Conservation (phyloP, 768 basidiomycete genomes). For the Cystofilobasidium capitatum region DNA sequence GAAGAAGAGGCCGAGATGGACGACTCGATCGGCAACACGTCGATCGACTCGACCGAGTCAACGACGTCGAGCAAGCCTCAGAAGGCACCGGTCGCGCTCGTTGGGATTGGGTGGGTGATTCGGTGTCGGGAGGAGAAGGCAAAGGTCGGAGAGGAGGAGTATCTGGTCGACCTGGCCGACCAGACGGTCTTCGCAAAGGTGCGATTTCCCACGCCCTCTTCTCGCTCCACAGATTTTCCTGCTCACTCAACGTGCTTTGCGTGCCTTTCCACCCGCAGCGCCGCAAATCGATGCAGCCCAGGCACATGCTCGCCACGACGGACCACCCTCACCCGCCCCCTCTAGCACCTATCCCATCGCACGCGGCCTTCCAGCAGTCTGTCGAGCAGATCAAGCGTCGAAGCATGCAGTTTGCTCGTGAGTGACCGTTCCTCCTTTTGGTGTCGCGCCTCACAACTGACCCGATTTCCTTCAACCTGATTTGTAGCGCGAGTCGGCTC, state of each 20-base stretch:
- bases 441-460: neutral
- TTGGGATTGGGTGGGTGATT: slow-evolving; percentile 41
- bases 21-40: slow-evolving; percentile 31
- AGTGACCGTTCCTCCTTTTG: slow-evolving; percentile 20
- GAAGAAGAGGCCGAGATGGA: slow-evolving; percentile 15
- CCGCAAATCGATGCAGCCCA: slow-evolving; percentile 36
- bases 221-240: neutral
- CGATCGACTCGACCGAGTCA: neutral
- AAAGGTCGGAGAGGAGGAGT: slow-evolving; percentile 32
- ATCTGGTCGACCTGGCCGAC: slow-evolving; percentile 32
- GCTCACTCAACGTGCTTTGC: neutral
- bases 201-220: slow-evolving; percentile 6
- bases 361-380: slow-evolving; percentile 17
- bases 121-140: slow-evolving; percentile 36
- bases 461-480: slow-evolving; percentile 3
- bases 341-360: too few relatives aligned
- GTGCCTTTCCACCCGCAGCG: slow-evolving; percentile 27
- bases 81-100: slow-evolving; percentile 26
- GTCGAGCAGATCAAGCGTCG: slow-evolving; percentile 31
- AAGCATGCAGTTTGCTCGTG: slow-evolving; percentile 36
- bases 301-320: slow-evolving; percentile 4
- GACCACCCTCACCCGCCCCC: neutral
- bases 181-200: slow-evolving; percentile 39
- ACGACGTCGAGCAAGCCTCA: neutral
- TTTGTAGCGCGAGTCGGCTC: slow-evolving; percentile 35